Base-by-base conservation (phyloP, 345 rosid species). In the Lepidium aucheri region DNA sequence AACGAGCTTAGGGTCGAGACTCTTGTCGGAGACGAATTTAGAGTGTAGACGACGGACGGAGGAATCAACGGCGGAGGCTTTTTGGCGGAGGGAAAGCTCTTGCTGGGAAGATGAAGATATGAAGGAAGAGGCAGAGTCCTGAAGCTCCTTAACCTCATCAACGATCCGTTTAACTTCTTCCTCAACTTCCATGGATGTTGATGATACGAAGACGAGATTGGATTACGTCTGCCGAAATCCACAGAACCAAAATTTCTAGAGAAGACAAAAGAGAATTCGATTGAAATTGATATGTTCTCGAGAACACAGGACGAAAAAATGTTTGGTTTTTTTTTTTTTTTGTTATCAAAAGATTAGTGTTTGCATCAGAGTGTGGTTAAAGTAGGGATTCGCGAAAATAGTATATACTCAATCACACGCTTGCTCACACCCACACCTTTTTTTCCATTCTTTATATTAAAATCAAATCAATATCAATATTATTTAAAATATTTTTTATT, bases 91-190 rank as follows among this genome's bases (percentile, higher is more conserved):
- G 47, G 86, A 79, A 38, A 76, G 88, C 49, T 94, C 99, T 14
- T 85, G 97, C 58, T 58, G 79, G 7, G 82, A 80, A 22, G 85
- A 74, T 36, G 69, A 69, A 14, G 87, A 79, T 14, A 86, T 74
- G 33, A 84, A 68, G 3, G 91, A 80, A 14, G 89, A 49, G 3
- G 88, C 88, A 5, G 86, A 65, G 28, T 94, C 96, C 56, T 90
- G 91, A 40, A 94, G 84, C 81, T 84, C 90, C 69, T 80, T 88
- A 0, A 89, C 85, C 77, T 84, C 85, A 47, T 94, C 95, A 52
- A 85, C 69, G 44, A 82, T 76, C 30, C 80, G 74, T 59, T 65
- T 81, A 5, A 90, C 88, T 76, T 94, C 88, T 33, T 90, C 95
- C 57, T 85, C 97, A 1, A 85, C 59, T 32, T 69, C 78, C 74